Evolutionary conservation across 2,329 filamentous ascomycete genomes (phyloP).

Genomic region (Magnaporthiopsis poae): DNA sequence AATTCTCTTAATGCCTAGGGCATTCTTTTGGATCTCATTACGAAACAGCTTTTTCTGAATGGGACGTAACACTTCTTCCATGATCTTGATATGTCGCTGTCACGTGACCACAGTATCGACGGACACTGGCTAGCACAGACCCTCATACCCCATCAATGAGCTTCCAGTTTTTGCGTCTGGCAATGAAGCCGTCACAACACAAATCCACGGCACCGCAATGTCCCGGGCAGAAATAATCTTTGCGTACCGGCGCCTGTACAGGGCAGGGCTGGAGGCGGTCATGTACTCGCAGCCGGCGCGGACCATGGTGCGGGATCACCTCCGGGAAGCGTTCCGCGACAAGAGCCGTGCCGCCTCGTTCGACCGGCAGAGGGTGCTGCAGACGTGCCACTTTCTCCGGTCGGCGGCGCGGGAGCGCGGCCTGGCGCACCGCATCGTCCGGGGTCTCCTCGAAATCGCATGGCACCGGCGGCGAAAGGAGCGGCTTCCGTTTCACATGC

Average conservation of each 20-base stretch:
- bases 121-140: too few species aligned
- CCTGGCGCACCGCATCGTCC: constrained; percentile 62
- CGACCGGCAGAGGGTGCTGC: constrained; percentile 43
- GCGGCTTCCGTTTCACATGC: not conserved
- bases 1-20: too few species aligned
- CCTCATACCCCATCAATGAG: not conserved
- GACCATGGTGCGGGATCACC: constrained; percentile 48
- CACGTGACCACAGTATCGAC: not conserved
- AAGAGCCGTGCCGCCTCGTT: constrained; percentile 23
- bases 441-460: constrained; percentile 51
- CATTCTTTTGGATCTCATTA: not conserved
- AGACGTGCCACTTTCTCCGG: constrained; percentile 61
- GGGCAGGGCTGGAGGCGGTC: constrained; percentile 57
- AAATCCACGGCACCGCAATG: constrained; percentile 16
- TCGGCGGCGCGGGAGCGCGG: constrained; percentile 54
- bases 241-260: constrained; percentile 63
- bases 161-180: not conserved
- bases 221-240: constrained; percentile 39
- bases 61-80: too few species aligned
- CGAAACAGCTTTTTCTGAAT: not conserved
- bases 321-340: constrained; percentile 49
- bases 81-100: not conserved
- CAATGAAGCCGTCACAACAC: not conserved
- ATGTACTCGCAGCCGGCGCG: constrained; percentile 62
- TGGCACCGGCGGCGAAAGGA: constrained; percentile 24